Base-by-base conservation (phyloP, 2,329 filamentous ascomycete genomes). In the Bipolaris victoriae region DNA sequence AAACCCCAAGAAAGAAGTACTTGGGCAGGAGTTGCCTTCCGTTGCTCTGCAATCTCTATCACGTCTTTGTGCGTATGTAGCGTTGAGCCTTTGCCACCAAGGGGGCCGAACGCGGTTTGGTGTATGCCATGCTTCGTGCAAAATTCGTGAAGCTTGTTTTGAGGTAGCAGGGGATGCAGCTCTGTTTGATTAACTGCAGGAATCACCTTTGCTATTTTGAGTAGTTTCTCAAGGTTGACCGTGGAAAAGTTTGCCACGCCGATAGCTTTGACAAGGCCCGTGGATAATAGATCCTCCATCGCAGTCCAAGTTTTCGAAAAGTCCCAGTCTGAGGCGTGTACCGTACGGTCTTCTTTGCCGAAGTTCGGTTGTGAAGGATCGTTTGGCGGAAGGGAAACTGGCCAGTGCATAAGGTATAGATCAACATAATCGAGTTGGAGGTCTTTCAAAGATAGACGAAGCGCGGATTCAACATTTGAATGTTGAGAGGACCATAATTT, bases 401-500 rank as follows among this genome's bases (percentile, higher is more conserved):
- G 92, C 85, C 95, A 96, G 82, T 96, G 92, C 69, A 95, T 86
- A 70, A 95, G 84, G 84, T 88, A 96, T 65, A 96, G 86, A 77
- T 96, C 92, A 77, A 96, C 93, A 83, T 96, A 96, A 71, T 93
- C 91, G 60, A 96, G 76, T 62, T 89, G 88, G 87, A 90, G 94
- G 82, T 94, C 67, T 86, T 84, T 73, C 91, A 81, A 70, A 84
- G 89, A 82, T 59, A 86, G 83, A 57, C 95, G 81, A 78, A 95
- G 91, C 72, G 87, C 88, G 76, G 86, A 85, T 76, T 82, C 84
- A 71, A 94, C 92, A 66, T 83, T 83, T 46, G 66, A 66, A 81
- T 96, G 91, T 84, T 92, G 95, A 64, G 88, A 88, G 81, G 93
- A 92, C 91, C 92, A 96, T 57, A 96, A 88, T 84, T 96, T 96